phyloP scores from a whole-genome alignment of 2,329 filamentous ascomycete species.

The Westerdykella aurantiaca region DNA sequence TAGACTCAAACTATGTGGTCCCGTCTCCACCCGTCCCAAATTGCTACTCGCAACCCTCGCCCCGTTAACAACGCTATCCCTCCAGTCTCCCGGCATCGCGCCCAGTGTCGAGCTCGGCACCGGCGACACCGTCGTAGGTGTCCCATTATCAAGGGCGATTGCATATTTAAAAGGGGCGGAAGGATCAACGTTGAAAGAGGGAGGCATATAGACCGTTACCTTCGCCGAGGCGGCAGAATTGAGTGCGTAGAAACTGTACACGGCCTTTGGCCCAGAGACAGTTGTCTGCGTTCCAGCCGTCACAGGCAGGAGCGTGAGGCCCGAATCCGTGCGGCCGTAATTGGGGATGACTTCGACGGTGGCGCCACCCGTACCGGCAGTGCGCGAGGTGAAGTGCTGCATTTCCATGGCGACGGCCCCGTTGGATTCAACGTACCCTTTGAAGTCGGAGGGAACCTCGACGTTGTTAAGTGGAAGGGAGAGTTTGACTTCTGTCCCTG shows the following conservation, averaged over 20 bases:
- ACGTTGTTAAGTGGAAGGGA: slow-evolving; percentile 13
- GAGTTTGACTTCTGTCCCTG: slow-evolving; percentile 13
- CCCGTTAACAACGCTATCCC: slow-evolving; percentile 42
- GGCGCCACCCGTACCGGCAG: slow-evolving; percentile 1
- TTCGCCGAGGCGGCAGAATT: slow-evolving; percentile 12
- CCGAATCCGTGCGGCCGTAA: slow-evolving; percentile 23
- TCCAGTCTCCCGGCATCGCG: slow-evolving; percentile 42
- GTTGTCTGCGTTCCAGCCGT: slow-evolving; percentile 12
- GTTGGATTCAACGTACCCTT: slow-evolving; percentile 11
- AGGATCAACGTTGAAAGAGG: slow-evolving; percentile 47
- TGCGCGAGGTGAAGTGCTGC: slow-evolving; percentile 11
- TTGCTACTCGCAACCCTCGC: slow-evolving; percentile 41
- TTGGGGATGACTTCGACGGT: slow-evolving; percentile 13
- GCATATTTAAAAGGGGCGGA: slow-evolving; percentile 43
- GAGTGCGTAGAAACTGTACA: slow-evolving; percentile 17
- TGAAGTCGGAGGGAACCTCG: slow-evolving; percentile 7
- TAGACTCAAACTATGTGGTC: slow-evolving; percentile 35
- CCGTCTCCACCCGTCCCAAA: slow-evolving; percentile 15
- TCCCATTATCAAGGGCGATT: slow-evolving; percentile 38
- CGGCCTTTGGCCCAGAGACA: slow-evolving; percentile 10
- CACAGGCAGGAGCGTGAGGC: slow-evolving; percentile 15
- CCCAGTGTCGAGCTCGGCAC: slow-evolving; percentile 31
- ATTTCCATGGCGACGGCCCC: slow-evolving; percentile 17
- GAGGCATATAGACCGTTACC: slow-evolving; percentile 32
- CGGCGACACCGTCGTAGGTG: slow-evolving; percentile 12